These are phyloP conservation scores for Macadamia integrifolia DNA, from an alignment of 164 flowering plant species.

Conservation along the genomic window DNA sequence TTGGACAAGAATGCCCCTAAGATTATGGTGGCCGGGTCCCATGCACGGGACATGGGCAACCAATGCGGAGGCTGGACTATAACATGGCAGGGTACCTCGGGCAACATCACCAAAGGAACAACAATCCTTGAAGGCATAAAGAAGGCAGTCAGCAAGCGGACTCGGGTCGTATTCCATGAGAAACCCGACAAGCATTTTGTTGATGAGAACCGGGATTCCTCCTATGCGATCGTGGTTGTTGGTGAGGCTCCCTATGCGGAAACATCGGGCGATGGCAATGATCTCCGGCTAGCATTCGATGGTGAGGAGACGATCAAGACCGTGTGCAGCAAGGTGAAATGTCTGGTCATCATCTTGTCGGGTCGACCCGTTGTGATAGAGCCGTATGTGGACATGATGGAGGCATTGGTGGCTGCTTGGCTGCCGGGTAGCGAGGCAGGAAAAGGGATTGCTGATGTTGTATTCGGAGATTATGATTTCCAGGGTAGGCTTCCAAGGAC, in stretches of 20 bases:
- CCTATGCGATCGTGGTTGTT: conserved; percentile 32
- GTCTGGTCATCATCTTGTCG: no score
- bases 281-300: no score
- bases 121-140: conserved; percentile 34
- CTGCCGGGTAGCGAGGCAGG: conserved; percentile 47
- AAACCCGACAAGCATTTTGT: conserved; percentile 21
- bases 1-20: background rate
- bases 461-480: conserved; percentile 42
- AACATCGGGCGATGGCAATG: conserved; percentile 23
- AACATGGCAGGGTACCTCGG: background rate
- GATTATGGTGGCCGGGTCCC: background rate
- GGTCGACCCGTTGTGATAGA: conserved; percentile 39
- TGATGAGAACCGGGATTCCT: conserved; percentile 12
- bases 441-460: conserved; percentile 41
- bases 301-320: no score
- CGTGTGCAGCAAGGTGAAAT: no score
- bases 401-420: conserved; percentile 51
- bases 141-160: conserved; percentile 23
- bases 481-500: conserved; percentile 39
- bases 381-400: conserved; percentile 29
- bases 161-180: conserved; percentile 27
- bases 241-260: conserved; percentile 42
- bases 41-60: background rate
- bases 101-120: conserved; percentile 9
- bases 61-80: background rate